phyloP scores from a whole-genome alignment of 805 yeast genomes.

The Cyberlindnera sargentensis region DNA sequence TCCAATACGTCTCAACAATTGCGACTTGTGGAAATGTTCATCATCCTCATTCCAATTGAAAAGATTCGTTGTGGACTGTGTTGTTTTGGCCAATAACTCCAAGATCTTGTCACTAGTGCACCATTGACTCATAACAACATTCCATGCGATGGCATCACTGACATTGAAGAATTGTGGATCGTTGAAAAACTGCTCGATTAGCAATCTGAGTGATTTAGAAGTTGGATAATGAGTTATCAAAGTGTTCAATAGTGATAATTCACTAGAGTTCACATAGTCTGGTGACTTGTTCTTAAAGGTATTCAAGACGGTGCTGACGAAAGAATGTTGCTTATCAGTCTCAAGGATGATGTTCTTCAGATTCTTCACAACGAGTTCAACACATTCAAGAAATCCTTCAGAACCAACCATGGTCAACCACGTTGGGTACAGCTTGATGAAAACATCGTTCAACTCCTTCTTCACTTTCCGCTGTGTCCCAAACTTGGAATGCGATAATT shows the following conservation, averaged over 20 bases:
- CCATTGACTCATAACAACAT: conserved; percentile 54
- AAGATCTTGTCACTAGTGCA: conserved; percentile 50
- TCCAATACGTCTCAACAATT: conserved; percentile 53
- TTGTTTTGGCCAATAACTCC: conserved; percentile 38
- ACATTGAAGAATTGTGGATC: conserved; percentile 50
- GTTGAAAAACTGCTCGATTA: conserved; percentile 56
- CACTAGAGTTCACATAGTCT: too few relatives aligned
- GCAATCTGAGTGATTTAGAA: conserved; percentile 54
- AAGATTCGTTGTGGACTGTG: conserved; percentile 41
- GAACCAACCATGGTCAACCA: conserved; percentile 23
- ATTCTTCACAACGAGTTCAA: conserved; percentile 30
- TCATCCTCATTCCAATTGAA: conserved; percentile 66
- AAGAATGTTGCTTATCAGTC: conserved; percentile 48
- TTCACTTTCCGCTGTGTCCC: conserved; percentile 54
- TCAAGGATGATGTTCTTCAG: conserved; percentile 34
- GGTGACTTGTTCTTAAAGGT: conserved; percentile 17
- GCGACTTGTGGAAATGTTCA: conserved; percentile 47
- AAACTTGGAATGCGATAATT: conserved; percentile 49
- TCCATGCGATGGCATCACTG: conserved; percentile 39
- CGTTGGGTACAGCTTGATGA: conserved; percentile 29
- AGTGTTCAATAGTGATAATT: conserved; percentile 35
- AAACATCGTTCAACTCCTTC: conserved; percentile 47
- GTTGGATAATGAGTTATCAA: conserved; percentile 23
- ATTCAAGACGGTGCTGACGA: conserved; percentile 46
- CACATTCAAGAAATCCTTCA: conserved; percentile 38